Percentiles rank a stretch among this genome's conserved stretches.
Evolutionary conservation across 192 early-diverging fungal species (phyloP).

Genomic region (Jimgerdemannia lactiflua): DNA sequence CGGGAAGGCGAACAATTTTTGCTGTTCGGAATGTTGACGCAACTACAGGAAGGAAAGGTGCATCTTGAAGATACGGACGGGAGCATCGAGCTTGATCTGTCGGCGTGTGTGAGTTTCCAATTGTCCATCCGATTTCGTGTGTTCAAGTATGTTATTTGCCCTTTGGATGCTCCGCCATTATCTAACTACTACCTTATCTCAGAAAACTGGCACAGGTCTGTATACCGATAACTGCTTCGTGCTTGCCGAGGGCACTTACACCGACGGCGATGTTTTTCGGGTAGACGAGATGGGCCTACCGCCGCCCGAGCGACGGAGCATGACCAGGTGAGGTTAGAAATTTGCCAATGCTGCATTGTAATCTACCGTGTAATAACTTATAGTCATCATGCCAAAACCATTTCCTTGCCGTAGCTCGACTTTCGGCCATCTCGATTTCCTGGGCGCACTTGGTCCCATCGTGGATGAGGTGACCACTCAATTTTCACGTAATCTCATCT

Average conservation of each 20-base stretch:
- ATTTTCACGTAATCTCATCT: too few relatives aligned
- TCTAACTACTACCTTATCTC: conserved; percentile 8
- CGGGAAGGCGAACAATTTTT: conserved; percentile 63
- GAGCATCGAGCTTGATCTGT: conserved; percentile 72
- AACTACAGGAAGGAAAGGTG: conserved; percentile 74
- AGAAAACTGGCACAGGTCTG: conserved; percentile 57
- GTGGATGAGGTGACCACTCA: conserved; percentile 41
- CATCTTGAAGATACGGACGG: conserved; percentile 84
- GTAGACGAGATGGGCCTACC: conserved; percentile 77
- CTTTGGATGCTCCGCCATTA: not conserved
- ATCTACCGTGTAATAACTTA: not conserved
- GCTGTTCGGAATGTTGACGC: conserved; percentile 87
- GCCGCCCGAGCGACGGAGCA: conserved; percentile 58
- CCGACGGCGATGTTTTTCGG: conserved; percentile 63
- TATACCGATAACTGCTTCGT: conserved; percentile 89
- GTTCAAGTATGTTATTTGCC: not conserved
- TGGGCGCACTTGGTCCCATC: conserved; percentile 47
- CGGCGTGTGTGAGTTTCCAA: conserved; percentile 38
- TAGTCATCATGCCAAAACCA: too few relatives aligned
- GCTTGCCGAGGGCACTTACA: conserved; percentile 76
- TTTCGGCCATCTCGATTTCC: conserved; percentile 54
- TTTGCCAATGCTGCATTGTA: not conserved
- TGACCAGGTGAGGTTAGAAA: conserved; percentile 34
- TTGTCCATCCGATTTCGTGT: not conserved
- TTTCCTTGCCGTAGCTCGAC: conserved; percentile 23